Conservation (phyloP, 805 yeast genomes). For the Candida multigemmis region DNA sequence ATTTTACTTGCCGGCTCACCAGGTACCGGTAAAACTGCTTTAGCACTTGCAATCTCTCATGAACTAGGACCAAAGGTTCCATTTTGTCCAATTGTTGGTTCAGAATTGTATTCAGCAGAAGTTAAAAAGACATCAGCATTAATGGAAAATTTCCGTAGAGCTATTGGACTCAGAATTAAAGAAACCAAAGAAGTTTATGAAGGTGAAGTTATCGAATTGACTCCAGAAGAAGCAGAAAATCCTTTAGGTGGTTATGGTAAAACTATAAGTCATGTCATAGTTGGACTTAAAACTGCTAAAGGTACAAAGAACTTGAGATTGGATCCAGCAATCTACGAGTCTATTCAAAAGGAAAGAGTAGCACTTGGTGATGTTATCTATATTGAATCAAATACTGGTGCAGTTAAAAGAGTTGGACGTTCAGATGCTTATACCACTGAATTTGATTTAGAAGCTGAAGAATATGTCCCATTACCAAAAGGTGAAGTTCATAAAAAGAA, state of each 20-base stretch:
- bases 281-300: conserved; percentile 86
- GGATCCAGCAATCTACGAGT: conserved; percentile 88
- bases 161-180: conserved; percentile 91
- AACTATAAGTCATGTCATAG: conserved; percentile 87
- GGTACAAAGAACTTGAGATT: conserved; percentile 84
- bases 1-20: conserved; percentile 94
- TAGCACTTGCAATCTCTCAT: conserved; percentile 92
- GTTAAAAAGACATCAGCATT: conserved; percentile 93
- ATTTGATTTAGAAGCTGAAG: conserved; percentile 97
- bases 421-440: conserved; percentile 99
- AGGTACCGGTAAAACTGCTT: conserved; percentile 96
- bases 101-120: conserved; percentile 91
- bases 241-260: conserved; percentile 98
- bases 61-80: conserved; percentile 97
- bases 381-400: conserved; percentile 95
- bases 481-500: conserved; percentile 98
- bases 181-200: conserved; percentile 97
- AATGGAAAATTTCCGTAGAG: conserved; percentile 94
- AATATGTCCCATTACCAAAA: conserved; percentile 96
- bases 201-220: conserved; percentile 94
- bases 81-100: conserved; percentile 93
- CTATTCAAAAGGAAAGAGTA: conserved; percentile 90
- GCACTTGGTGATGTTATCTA: conserved; percentile 95
- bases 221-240: conserved; percentile 94
- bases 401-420: conserved; percentile 94